Base-by-base conservation (phyloP, 148 eudicot species). In the Camellia sinensis region DNA sequence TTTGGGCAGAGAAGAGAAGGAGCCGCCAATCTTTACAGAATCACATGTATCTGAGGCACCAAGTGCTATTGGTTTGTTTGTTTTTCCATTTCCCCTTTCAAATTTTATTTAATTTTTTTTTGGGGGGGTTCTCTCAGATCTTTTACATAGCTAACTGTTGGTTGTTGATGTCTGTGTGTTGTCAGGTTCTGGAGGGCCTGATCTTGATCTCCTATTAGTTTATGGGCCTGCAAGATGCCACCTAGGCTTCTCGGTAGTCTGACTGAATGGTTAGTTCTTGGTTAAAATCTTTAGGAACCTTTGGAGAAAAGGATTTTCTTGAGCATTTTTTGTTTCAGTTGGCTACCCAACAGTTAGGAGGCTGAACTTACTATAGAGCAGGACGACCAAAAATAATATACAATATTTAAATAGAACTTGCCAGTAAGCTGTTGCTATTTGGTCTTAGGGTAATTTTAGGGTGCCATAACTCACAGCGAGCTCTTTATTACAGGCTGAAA, bases 161-260 rank as follows among this genome's bases (percentile, higher is more conserved):
- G 60, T 3, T 48, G 3, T 76, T 45, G 19, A 54, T 75, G 19
- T 69, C 19, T 1, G 45, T 67, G 57, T 67, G 44, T 79, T 70
- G 22, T 62, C 84, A 97, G 98, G 97, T 69, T 86, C 80, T 76
- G 85, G 80, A 46, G 92, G 89, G 74, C 89, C 92, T 22, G 93
- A 92, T 3, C 98, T 98, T 62, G 95, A 94, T 62, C 94, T 97
- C 69, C 83, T 96, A 41, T 84, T 96, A 85, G 81, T 91, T 71
- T 96, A 93, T 79, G 98, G 92, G 74, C 94, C 94, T 66, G 85
- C 86, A 69, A 88, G 98, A 90, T 92, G 98, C 85, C 95, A 93
- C 86, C 91, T 90, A 19, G 99, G 99, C 60, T 96, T 19, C 29
- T 29, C 29, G 0, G 21, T 5, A 7, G 29, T 2, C 2, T 64